These are phyloP conservation scores for California macrophylla DNA, from an alignment of 441 rosid genomes.

Conservation along the genomic window DNA sequence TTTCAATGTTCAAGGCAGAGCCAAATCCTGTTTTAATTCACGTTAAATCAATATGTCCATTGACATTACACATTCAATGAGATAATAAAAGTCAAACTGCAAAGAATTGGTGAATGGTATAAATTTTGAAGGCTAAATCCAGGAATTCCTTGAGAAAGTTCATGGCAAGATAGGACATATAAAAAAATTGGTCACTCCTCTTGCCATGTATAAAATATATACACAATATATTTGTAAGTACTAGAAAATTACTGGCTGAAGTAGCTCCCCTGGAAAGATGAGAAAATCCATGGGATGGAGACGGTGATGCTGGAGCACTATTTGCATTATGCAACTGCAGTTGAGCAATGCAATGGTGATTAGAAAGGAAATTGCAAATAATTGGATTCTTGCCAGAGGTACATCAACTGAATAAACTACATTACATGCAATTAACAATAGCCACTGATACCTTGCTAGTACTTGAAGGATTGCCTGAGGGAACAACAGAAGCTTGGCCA, in stretches of 20 bases:
- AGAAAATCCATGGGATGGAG: slow-evolving; percentile 49
- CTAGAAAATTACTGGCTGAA: slow-evolving; percentile 59
- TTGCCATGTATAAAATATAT: neutral
- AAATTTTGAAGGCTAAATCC: neutral
- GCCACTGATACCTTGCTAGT: slow-evolving; percentile 41
- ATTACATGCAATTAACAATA: slow-evolving; percentile 3
- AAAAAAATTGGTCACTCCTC: neutral
- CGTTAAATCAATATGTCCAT: neutral
- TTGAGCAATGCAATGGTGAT: slow-evolving; percentile 9
- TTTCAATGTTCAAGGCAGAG: slow-evolving; percentile 93
- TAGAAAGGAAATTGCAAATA: neutral
- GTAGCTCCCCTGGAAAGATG: slow-evolving; percentile 63
- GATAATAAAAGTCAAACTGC: neutral
- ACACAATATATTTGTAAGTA: slow-evolving; percentile 11
- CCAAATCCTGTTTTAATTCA: slow-evolving; percentile 62
- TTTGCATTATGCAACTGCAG: slow-evolving; percentile 33
- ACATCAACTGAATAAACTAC: neutral
- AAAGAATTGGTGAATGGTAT: neutral
- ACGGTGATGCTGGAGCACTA: slow-evolving; percentile 36
- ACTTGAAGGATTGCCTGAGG: slow-evolving; percentile 42
- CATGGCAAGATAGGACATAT: neutral
- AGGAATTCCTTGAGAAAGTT: neutral
- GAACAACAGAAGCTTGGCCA: slow-evolving; percentile 33
- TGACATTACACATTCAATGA: neutral
- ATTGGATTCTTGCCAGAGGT: slow-evolving; percentile 3